Evolutionary conservation across 2,329 filamentous ascomycete species (phyloP).

Genomic region (Beauveria sp.): DNA sequence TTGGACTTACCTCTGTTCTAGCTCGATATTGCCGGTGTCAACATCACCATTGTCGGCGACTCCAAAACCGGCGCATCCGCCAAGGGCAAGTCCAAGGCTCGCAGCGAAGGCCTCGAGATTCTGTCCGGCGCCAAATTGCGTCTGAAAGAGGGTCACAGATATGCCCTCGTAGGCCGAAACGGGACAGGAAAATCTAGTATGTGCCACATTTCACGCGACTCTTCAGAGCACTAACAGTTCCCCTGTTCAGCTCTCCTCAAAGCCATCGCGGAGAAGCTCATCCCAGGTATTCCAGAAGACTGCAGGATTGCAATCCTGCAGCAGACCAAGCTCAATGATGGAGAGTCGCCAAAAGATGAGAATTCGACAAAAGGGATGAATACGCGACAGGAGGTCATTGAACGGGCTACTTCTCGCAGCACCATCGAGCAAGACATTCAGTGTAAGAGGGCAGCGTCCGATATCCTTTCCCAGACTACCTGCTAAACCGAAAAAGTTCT

Average conservation of each 20-base stretch:
- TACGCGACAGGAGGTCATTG: constrained; percentile 62
- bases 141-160: constrained; percentile 64
- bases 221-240: constrained; percentile 5
- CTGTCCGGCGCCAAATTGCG: constrained; percentile 61
- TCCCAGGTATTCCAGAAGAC: constrained; percentile 64
- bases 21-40: constrained; percentile 67
- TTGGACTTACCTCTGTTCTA: constrained; percentile 27
- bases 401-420: constrained; percentile 48
- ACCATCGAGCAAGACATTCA: constrained; percentile 53
- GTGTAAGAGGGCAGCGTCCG: constrained; percentile 29
- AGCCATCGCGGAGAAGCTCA: constrained; percentile 69
- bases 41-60: constrained; percentile 48
- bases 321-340: constrained; percentile 43
- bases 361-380: constrained; percentile 19
- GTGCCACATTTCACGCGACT: constrained; percentile 15
- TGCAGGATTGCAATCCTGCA: constrained; percentile 61
- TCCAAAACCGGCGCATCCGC: constrained; percentile 15
- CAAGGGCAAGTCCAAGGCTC: constrained; percentile 42
- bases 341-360: constrained; percentile 7
- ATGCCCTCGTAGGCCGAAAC: constrained; percentile 73
- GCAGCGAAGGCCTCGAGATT: constrained; percentile 53
- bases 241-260: constrained; percentile 52
- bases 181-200: constrained; percentile 76
- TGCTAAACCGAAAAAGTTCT: constrained; percentile 33
- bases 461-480: neutral